Base-by-base conservation (phyloP, 2,329 filamentous ascomycete species). In the Cercospora sesami region DNA sequence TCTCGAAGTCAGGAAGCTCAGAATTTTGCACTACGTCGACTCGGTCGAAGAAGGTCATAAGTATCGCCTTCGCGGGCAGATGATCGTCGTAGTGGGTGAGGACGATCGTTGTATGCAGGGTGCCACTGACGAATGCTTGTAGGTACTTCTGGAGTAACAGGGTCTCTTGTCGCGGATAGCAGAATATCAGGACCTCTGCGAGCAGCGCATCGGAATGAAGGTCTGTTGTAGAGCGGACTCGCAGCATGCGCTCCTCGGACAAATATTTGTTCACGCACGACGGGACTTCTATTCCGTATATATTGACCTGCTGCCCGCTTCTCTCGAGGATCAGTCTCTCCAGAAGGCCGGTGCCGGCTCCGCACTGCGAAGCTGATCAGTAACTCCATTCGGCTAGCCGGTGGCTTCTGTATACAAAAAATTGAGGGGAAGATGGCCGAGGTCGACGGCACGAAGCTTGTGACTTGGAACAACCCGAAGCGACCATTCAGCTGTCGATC, bases 181-280 rank as follows among this genome's bases (percentile, higher is more conserved):
- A 82, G 75, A 87, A 86, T 68, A 86, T 75, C 81, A 85, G 82
- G n/a, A 77, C 78, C 0, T 71, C 67, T 8, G 83, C 83, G n/a
- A 80, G 70, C 5, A 75, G 68, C 3, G 83, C 83, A 10, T 81
- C 75, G 1, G 79, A 65, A 63, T 80, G 80, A 8, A 85, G 71
- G 33, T 79, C 81, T 73, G 81, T 81, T 0, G 83, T 81, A 1
- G 82, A 82, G 7, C 75, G 66, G 5, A 86, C 84, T 8, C 78
- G 71, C 53, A 81, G 74, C 71, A 85, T 79, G 14, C 79, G 73
- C 14, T 81, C 69, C 21, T 77, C 74, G 0, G 81, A 78, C 5
- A 87, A 76, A 69, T 84, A 83, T 21, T 76, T 78, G 69, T 85
- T 85, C 8, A 81, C 75, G 23, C 78, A 79, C 0, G 80, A 78